phyloP scores from a whole-genome alignment of 352 stramenopile species.

The Phytophthora boehmeriae region DNA sequence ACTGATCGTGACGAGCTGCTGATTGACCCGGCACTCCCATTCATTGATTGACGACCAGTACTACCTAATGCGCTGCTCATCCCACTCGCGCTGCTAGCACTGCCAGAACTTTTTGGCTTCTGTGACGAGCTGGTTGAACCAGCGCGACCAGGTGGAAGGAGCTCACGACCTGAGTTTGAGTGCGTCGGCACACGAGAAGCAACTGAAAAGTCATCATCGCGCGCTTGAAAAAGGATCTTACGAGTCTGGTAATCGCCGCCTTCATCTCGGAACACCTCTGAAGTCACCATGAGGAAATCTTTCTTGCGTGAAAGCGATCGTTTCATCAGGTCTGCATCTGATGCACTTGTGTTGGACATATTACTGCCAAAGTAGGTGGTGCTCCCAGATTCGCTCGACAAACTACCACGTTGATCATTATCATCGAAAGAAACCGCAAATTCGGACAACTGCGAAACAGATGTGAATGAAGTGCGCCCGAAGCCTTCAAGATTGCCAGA shows the following conservation, averaged over 20 bases:
- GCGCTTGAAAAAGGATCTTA: constrained; percentile 90
- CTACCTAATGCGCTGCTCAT: constrained; percentile 23
- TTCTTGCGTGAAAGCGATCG: constrained; percentile 87
- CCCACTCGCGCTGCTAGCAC: constrained; percentile 20
- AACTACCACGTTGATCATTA: constrained; percentile 41
- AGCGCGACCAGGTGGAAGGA: constrained; percentile 39
- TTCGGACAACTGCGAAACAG: constrained; percentile 68
- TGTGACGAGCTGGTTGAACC: constrained; percentile 53
- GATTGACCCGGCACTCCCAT: constrained; percentile 47
- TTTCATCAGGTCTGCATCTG: constrained; percentile 81
- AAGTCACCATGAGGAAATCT: constrained; percentile 92
- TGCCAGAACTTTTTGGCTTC: constrained; percentile 37
- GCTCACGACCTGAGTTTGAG: constrained; percentile 64
- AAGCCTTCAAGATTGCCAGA: constrained; percentile 62
- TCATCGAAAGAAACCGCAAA: constrained; percentile 33
- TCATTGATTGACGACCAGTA: constrained; percentile 52
- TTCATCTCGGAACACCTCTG: constrained; percentile 87
- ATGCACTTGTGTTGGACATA: constrained; percentile 31
- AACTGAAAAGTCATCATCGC: constrained; percentile 87
- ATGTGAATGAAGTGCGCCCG: constrained; percentile 78
- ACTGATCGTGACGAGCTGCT: constrained; percentile 56
- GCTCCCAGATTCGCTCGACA: constrained; percentile 53
- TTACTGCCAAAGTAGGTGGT: constrained; percentile 24
- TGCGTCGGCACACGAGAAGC: constrained; percentile 78
- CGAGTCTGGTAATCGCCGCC: constrained; percentile 85